Evolutionary conservation across 805 yeast genomes (phyloP).

Genomic region (Teunomyces stri): DNA sequence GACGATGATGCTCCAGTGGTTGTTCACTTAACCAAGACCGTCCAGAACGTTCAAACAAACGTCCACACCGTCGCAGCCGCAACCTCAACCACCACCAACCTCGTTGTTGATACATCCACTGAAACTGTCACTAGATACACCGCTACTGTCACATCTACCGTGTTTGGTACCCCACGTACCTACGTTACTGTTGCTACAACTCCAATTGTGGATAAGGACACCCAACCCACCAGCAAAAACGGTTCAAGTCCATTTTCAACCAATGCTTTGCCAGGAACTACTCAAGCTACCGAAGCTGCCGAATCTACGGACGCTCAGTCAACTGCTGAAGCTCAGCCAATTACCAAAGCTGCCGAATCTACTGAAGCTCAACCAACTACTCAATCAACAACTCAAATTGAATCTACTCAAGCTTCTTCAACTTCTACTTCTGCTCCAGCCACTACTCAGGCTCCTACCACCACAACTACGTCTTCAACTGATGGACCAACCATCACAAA

Average conservation of each 20-base stretch:
- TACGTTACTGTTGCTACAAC: constrained; percentile 35
- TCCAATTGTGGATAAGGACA: constrained; percentile 22
- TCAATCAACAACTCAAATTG: neutral
- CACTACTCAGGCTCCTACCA: constrained; percentile 1
- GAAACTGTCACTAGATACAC: constrained; percentile 41
- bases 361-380: constrained; percentile 1
- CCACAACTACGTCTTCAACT: constrained; percentile 12
- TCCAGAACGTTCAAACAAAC: constrained; percentile 33
- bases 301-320: neutral
- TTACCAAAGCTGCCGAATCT: constrained; percentile 3
- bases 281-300: neutral
- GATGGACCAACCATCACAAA: constrained; percentile 24
- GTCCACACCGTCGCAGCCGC: constrained; percentile 30
- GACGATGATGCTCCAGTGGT: constrained; percentile 27
- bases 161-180: constrained; percentile 37
- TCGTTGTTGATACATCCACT: constrained; percentile 29
- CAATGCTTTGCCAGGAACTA: neutral
- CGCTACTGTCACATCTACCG: constrained; percentile 42
- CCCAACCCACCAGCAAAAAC: constrained; percentile 7
- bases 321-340: neutral
- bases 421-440: neutral
- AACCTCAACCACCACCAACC: constrained; percentile 27
- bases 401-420: neutral
- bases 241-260: constrained; percentile 3
- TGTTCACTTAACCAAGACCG: constrained; percentile 34